Conservation (phyloP, 805 yeast species). For the Candida awuae region DNA sequence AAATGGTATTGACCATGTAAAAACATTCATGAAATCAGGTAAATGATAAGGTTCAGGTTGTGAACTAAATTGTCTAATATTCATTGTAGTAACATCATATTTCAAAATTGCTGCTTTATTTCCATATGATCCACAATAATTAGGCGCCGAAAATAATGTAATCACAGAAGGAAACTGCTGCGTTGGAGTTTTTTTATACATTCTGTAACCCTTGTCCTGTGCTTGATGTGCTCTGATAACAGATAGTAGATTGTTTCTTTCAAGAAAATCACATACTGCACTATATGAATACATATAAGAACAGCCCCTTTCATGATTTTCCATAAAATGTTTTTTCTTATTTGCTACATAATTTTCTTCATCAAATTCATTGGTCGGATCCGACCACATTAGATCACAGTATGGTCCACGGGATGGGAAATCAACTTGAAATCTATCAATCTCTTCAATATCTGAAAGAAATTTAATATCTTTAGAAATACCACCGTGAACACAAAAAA, state of each 20-base stretch:
- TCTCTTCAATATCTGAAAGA: slow-evolving; percentile 55
- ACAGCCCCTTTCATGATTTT: slow-evolving; percentile 78
- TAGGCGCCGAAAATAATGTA: slow-evolving; percentile 93
- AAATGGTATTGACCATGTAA: slow-evolving; percentile 95
- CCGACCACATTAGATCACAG: slow-evolving; percentile 96
- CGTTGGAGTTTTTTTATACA: slow-evolving; percentile 77
- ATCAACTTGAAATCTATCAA: slow-evolving; percentile 84
- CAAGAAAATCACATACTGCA: slow-evolving; percentile 74
- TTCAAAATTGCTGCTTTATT: slow-evolving; percentile 93
- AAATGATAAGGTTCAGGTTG: slow-evolving; percentile 96
- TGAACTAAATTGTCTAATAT: slow-evolving; percentile 86
- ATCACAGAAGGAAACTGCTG: slow-evolving; percentile 86
- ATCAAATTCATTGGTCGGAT: slow-evolving; percentile 88
- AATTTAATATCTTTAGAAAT: slow-evolving; percentile 75
- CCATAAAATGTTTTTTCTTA: slow-evolving; percentile 38
- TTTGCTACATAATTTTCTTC: slow-evolving; percentile 31
- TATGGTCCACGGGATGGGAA: slow-evolving; percentile 81
- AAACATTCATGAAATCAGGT: slow-evolving; percentile 95
- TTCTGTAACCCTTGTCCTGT: slow-evolving; percentile 93
- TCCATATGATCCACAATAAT: slow-evolving; percentile 83
- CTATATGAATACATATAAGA: slow-evolving; percentile 81
- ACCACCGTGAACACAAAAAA: slow-evolving; percentile 96
- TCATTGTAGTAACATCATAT: slow-evolving; percentile 88
- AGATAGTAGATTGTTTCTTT: slow-evolving; percentile 69
- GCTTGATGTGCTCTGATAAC: slow-evolving; percentile 96